Percentiles rank a stretch among this genome's conserved stretches.
phyloP scores from a whole-genome alignment of 768 basidiomycete species.

The Hygrocybe coccinea region DNA sequence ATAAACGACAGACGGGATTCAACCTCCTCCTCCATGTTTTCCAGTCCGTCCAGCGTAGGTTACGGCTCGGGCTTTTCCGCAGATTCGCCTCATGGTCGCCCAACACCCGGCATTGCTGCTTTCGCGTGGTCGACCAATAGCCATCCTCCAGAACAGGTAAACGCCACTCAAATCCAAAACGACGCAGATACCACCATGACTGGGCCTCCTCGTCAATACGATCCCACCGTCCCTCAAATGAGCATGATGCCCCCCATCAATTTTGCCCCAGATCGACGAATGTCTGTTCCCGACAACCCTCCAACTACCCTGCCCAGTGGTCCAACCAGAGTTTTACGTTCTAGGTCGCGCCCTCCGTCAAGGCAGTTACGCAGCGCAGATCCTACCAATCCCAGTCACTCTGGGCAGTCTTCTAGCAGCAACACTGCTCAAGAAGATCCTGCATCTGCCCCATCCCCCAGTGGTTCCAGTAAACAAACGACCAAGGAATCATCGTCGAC shows the following conservation, averaged over 20 bases:
- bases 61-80: constrained; percentile 55
- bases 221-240: constrained; percentile 36
- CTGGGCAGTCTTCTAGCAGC: constrained; percentile 33
- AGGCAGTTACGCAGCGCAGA: constrained; percentile 48
- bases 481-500: constrained; percentile 53
- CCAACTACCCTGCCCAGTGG: constrained; percentile 39
- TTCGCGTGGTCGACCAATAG: constrained; percentile 66
- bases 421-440: constrained; percentile 39
- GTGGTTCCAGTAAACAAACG: constrained; percentile 29
- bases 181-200: constrained; percentile 43
- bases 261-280: constrained; percentile 63
- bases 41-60: constrained; percentile 51
- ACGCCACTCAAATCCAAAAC: constrained; percentile 38
- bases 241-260: constrained; percentile 55
- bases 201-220: constrained; percentile 42
- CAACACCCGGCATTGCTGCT: constrained; percentile 57
- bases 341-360: constrained; percentile 68
- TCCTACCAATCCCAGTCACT: constrained; percentile 31
- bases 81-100: constrained; percentile 61
- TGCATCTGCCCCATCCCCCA: constrained; percentile 34
- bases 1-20: constrained; percentile 69
- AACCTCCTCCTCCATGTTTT: constrained; percentile 50
- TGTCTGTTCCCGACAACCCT: constrained; percentile 67
- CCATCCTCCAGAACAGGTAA: constrained; percentile 30
- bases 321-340: constrained; percentile 51